Conservation (phyloP, 345 rosid genomes). For the Ceriops tagal region DNA sequence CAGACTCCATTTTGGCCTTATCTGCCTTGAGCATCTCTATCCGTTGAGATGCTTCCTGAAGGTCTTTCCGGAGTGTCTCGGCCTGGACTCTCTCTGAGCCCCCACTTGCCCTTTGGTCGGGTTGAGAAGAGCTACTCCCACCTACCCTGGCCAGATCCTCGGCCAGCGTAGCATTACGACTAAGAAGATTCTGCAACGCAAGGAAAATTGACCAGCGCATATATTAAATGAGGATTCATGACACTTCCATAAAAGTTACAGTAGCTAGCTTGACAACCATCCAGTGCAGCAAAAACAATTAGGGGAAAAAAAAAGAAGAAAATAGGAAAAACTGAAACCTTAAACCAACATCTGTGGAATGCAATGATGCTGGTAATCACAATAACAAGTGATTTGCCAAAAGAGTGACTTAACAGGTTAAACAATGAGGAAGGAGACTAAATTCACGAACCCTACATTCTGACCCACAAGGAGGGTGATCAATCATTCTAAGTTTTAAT, state of each 20-base stretch:
- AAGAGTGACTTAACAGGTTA: not conserved
- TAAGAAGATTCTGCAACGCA: constrained; percentile 57
- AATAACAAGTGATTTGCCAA: not conserved
- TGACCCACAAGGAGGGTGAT: not conserved
- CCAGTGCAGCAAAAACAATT: not conserved
- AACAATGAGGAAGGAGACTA: not conserved
- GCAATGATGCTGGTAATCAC: not conserved
- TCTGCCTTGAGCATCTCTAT: constrained; percentile 69
- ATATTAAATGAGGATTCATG: not conserved
- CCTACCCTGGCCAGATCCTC: constrained; percentile 79
- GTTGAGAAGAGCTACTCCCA: constrained; percentile 45
- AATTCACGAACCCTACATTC: not conserved
- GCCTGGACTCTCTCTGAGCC: constrained; percentile 63
- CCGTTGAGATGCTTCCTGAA: constrained; percentile 71
- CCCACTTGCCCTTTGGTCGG: constrained; percentile 48
- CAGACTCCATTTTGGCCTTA: constrained; percentile 62
- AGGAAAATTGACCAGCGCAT: not conserved
- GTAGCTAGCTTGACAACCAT: not conserved
- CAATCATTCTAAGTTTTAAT: too few species aligned
- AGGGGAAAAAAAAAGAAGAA: not conserved
- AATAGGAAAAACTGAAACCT: not conserved
- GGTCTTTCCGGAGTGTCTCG: constrained; percentile 73
- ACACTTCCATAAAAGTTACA: not conserved
- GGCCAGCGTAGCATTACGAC: constrained; percentile 79
- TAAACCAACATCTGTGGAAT: not conserved